Percentiles rank a stretch among this genome's conserved stretches.
phyloP scores from a whole-genome alignment of 2,329 filamentous ascomycete genomes.

The Clonostachys byssicola region DNA sequence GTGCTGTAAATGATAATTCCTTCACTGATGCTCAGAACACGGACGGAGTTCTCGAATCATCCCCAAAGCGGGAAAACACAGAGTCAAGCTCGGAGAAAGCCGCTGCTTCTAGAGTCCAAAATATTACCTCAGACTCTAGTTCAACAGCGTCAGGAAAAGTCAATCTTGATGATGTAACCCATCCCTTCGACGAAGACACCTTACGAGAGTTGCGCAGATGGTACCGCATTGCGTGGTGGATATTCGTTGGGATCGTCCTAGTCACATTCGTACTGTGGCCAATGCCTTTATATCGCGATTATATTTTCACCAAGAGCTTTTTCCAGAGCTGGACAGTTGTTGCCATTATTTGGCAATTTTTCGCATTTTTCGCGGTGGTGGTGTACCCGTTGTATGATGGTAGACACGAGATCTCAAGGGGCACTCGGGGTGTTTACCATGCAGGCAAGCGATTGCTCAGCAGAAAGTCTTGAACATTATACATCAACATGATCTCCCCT shows the following conservation, averaged over 20 bases:
- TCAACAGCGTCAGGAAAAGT: not conserved
- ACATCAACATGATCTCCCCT: no score
- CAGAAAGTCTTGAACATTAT: no score
- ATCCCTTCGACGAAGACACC: slow-evolving; percentile 1
- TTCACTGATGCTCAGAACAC: not conserved
- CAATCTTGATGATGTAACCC: slow-evolving; percentile 1
- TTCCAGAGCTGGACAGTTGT: slow-evolving; percentile 5
- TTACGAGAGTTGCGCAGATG: not conserved
- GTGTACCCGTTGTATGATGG: slow-evolving; percentile 3
- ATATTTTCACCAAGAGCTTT: slow-evolving; percentile 3
- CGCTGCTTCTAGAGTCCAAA: no score
- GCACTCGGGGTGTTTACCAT: not conserved
- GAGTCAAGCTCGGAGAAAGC: no score
- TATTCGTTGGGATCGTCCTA: slow-evolving; percentile 2
- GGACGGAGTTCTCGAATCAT: not conserved
- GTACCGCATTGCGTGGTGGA: slow-evolving; percentile 1
- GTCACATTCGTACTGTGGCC: slow-evolving; percentile 5
- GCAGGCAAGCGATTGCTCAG: not conserved
- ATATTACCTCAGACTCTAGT: not conserved
- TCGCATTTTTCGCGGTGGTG: slow-evolving; percentile 3
- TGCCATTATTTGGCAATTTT: slow-evolving; percentile 5
- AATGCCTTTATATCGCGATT: slow-evolving; percentile 3
- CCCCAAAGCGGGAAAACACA: not conserved
- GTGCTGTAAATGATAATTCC: no score
- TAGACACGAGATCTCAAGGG: slow-evolving; percentile 4